Base-by-base conservation (phyloP, 306 rosid genomes). In the Myrica gale region DNA sequence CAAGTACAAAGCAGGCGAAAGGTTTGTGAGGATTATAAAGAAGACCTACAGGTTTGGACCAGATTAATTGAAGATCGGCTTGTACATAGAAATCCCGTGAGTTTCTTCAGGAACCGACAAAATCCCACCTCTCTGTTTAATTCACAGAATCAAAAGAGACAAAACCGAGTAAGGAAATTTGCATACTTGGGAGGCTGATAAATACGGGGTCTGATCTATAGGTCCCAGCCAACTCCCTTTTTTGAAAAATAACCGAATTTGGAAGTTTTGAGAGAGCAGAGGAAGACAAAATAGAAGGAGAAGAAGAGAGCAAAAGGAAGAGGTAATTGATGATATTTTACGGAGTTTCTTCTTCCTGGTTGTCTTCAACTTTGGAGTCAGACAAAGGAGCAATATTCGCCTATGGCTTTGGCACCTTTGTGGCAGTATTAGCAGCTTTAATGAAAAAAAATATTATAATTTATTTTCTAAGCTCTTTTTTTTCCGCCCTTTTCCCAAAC, bases 41-140 rank as follows among this genome's bases (percentile, higher is more conserved):
- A 78, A 65, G 67, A 79, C 76, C 71, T 78, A 50, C 80, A 51
- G 63, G 63, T 11, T 68, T 21, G 83, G 86, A 84, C 82, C 67
- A 47, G 69, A 77, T 48, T 16, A 73, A 53, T 42, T 56, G 48
- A 63, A 23, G 51, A 39, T 32, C 60, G 73, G 12, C 17, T 60
- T 44, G 66, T 68, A 55, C 87, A 88, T 84, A 76, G 74, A 87
- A 68, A 80, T 82, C 92, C 85, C 96, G 97, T 93, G 91, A 89
- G 81, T 68, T 32, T 71, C 42, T 68, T 86, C 72, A 91, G 79
- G 83, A 56, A 39, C 65, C 74, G 72, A 83, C 74, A 60, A 86
- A 65, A n/a, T 55, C 43, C 71, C 90, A 83, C 85, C 88, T 85
- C 82, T 79, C 13, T 45, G 69, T 62, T 78, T 46, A 76, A 82